Evolutionary conservation across 352 stramenopile genomes (phyloP), one percentile per base, ranked within the genome.

Genomic region (Phytophthora pisi): DNA sequence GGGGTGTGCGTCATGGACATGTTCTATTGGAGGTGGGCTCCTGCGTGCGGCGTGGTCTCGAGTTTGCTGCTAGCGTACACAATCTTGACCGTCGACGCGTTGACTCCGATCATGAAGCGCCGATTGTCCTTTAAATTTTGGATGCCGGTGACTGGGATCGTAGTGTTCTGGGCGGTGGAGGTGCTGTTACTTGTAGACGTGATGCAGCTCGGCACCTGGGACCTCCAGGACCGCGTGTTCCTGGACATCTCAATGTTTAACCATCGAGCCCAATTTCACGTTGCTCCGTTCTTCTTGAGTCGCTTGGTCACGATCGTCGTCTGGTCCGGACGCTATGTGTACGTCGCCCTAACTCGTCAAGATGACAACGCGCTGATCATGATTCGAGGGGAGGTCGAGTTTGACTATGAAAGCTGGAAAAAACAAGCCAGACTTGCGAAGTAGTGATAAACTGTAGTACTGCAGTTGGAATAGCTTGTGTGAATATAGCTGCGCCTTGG

Each of bases 381-480:
- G 15, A 45, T 68, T n/a, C 61, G 46, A 45, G 61, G 61, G 0
- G 26, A 68, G 16, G 31, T 62, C 1, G 45, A 62, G 36, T 68
- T 62, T n/a, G 45, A 68, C 43, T 68, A 68, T 23, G 51, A 68
- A 51, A 40, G 31, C 20, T 68, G 52, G 52, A 62, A 68, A 20
- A 62, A 45, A 9, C 52, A 57, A 56, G 23, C 26, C 1, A 15
- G 23, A 10, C 23, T 52, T 11, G 10, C 23, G 18, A 24, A 5
- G 51, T 28, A 24, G n/a, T 7, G 28, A 34, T 7, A 28, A 5
- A 5, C 26, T 5, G 26, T 28, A 28, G 26, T 28, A 20, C 20
- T 20, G 20, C 20, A 20, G 20, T 20, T 20, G 20, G 20, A 20
- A 20, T 20, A 20, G 20, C 20, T 20, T 20, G 20, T 1, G 20